Base-by-base conservation (phyloP, 768 basidiomycete species). In the Lyophyllum decastes region DNA sequence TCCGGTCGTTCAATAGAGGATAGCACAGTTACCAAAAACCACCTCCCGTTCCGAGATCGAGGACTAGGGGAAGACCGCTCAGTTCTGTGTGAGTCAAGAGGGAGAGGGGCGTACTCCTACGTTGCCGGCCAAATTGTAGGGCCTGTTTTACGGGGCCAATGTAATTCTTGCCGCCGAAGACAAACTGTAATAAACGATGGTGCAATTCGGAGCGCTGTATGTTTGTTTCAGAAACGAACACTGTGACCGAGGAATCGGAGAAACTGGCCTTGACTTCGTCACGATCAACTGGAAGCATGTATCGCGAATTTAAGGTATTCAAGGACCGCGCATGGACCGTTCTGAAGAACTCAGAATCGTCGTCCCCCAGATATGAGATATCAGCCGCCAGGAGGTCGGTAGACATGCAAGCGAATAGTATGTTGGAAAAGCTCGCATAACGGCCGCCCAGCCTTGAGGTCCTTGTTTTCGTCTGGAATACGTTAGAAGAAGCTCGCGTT, bases 1-100 rank as follows among this genome's bases (percentile, higher is more conserved):
- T 46, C 30, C 21, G 41, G 44, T 25, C 24, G 25, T 22, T 22
- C 8, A 41, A 17, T 2, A 25, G 24, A 22, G n/a, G 46, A 49
- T 24, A 35, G 22, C 25, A 52, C 27, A 44, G 75, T 59, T 57
- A 87, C 87, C 88, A 89, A 34, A 72, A 69, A 4, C 88, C 88
- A 3, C 79, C 79, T 22, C 88, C 88, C 1, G 88, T 89, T 17
- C 88, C 88, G 58, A 89, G 74, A 72, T 90, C 88, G 49, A 90
- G 82, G 43, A 89, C 80, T 78, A 54, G 50, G 52, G 35, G 19
- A 34, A 63, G 22, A 68, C 66, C 30, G 66, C 66, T 25, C 51
- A 70, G 52, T 63, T 49, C n/a, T 19, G 49, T 19, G 35, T 43
- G 33, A 40, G 34, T 43, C 17, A 51, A 44, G 49, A 57, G 52